Evolutionary conservation across 140 eudicot species (phyloP), one percentile per base, ranked within the genome.

Genomic region (Bidens hawaiensis): DNA sequence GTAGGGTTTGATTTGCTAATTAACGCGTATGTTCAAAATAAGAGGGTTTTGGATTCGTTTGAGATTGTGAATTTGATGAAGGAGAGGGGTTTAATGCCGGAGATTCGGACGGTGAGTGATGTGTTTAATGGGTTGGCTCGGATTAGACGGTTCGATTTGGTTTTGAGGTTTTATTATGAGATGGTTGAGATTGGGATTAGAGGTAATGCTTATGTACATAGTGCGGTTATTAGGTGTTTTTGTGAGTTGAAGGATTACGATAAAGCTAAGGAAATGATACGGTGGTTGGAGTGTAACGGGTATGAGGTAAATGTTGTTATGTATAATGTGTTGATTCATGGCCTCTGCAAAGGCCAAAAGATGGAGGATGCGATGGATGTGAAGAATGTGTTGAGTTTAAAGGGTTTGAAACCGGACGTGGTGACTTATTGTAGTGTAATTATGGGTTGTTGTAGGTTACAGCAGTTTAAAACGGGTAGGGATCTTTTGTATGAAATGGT

Each of bases 251-350:
- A 75, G 79, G 64, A 79, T 33, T 78, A 80, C 11, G 86, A 76
- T 51, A 71, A 63, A 61, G 99, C 86, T 1, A 69, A 61, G 50
- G 88, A 65, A 50, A 26, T 77, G 76, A 25, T 85, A 24, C 27
- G 16, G 26, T 62, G 61, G 79, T 75, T 80, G 30, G 96, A 82
- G 63, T 30, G 43, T 10, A 56, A 73, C 54, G 78, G 77, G 21
- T 54, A 62, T 30, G 79, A 80, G 42, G 18, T 85, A 60, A 83
- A 76, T 62, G 74, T 93, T 12, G 78, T 85, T 60, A 38, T 73
- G 62, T 83, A 85, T 72, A 93, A 88, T 75, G 95, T 85, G 81
- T 62, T 85, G 73, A 83, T 93, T 72, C 87, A 89, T 24, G 95
- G 95, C 42, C 82, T 93, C 9, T 88, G 95, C 68, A 83, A 81